Evolutionary conservation across 2,329 filamentous ascomycete genomes (phyloP), one percentile per base, ranked within the genome.

Genomic region (Arthrobotrys conoides): DNA sequence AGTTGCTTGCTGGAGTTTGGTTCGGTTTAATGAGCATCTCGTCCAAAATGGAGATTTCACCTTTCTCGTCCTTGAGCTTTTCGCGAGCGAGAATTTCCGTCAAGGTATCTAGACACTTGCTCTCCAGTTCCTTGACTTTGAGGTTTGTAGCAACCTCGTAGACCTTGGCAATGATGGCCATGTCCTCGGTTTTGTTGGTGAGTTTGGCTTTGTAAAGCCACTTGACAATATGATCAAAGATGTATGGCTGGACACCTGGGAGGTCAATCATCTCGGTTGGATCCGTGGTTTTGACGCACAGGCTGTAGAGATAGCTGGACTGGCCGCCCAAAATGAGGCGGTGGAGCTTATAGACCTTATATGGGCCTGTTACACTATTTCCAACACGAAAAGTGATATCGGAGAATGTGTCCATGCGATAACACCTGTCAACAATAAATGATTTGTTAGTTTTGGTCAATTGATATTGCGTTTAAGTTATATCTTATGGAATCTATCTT

Each of bases 151-250:
- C 61, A 18, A 69, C 67, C 33, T 68, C 73, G 12, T 44, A 65
- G 18, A 77, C 9, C 30, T 64, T 77, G 14, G 49, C 24, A 8
- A 77, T 8, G 6, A 71, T 10, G 6, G 27, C 27, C 16, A 46
- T 41, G 30, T 77, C 73, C n/a, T 53, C 73, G 3, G n/a, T 14
- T 14, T 27, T 22, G 0, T 67, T 61, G 0, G 38, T 64, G 3
- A 77, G 8, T 4, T 68, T 63, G 0, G 49, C 49, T 24, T 67
- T 71, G 46, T 77, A 77, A 6, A 77, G 24, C 73, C 73, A 77
- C 44, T 33, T 71, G 33, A 77, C 73, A 9, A 77, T 55, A 38
- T 71, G 73, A 14, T 77, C 61, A 20, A 77, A 77, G 6, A 77
- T 49, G 5, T 63, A 46, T 6, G 73, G 67, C 16, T 71, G 65